A percentile compares a stretch with the other conserved stretches of the same genome.
phyloP scores from a whole-genome alignment of 805 yeast genomes.

The Kregervanrija pseudodelftensis region DNA sequence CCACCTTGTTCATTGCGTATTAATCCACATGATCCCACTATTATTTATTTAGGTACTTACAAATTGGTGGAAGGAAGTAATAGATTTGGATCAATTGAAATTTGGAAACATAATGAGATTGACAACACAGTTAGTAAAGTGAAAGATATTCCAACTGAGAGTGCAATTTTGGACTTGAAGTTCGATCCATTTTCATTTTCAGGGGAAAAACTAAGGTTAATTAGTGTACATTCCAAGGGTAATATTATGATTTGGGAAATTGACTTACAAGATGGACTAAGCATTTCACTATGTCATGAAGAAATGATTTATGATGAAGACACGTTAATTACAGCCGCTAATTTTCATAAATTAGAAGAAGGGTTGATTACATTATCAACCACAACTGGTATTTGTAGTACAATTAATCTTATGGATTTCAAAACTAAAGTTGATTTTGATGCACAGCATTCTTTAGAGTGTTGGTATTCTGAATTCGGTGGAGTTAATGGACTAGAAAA shows the following conservation, averaged over 20 bases:
- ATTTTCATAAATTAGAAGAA: constrained; percentile 40
- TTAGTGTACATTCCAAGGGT: constrained; percentile 80
- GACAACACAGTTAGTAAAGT: constrained; percentile 8
- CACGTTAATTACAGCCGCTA: constrained; percentile 55
- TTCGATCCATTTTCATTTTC: constrained; percentile 37
- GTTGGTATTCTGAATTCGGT: constrained; percentile 83
- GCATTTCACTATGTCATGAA: constrained; percentile 22
- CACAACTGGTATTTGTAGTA: constrained; percentile 57
- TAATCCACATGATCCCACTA: constrained; percentile 40
- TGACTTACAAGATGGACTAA: constrained; percentile 12
- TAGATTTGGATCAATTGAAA: constrained; percentile 58
- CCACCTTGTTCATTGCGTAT: constrained; percentile 84
- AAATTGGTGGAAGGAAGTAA: constrained; percentile 52
- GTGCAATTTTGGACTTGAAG: constrained; percentile 77
- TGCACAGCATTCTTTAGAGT: constrained; percentile 61
- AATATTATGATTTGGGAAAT: constrained; percentile 57
- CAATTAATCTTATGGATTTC: constrained; percentile 22
- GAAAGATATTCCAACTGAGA: constrained; percentile 30
- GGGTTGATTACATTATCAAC: constrained; percentile 46
- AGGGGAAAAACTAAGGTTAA: constrained; percentile 36
- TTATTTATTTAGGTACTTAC: constrained; percentile 73
- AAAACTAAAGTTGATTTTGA: constrained; percentile 15
- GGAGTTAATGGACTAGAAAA: constrained; percentile 41
- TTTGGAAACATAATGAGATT: constrained; percentile 23
- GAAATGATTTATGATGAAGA: constrained; percentile 40